Evolutionary conservation across 192 early-diverging fungal species (phyloP).

Genomic region (Coemansia sp.): DNA sequence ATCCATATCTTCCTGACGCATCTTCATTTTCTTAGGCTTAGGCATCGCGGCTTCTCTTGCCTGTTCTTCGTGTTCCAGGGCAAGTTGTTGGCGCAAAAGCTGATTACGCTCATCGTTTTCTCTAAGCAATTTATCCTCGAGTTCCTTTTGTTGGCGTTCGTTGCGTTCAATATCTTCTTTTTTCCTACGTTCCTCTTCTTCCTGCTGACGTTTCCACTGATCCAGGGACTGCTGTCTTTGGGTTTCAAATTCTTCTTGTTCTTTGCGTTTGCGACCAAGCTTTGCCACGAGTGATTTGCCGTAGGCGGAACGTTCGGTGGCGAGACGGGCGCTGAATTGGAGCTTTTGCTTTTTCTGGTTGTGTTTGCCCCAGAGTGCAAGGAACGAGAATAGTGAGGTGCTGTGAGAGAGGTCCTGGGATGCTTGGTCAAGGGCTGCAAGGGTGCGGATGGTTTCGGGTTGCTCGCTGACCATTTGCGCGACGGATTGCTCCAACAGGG

Average conservation of each 20-base stretch:
- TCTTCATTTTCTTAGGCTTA: background rate
- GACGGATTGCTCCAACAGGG: slow-evolving; percentile 81
- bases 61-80: slow-evolving; percentile 5
- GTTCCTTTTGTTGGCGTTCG: slow-evolving; percentile 10
- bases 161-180: slow-evolving; percentile 36
- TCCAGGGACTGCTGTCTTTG: slow-evolving; percentile 56
- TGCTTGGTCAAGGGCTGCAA: slow-evolving; percentile 61
- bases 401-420: slow-evolving; percentile 60
- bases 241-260: slow-evolving; percentile 64
- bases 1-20: background rate
- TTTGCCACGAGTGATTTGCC: slow-evolving; percentile 63
- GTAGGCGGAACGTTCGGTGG: slow-evolving; percentile 63
- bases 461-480: slow-evolving; percentile 79
- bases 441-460: slow-evolving; percentile 62
- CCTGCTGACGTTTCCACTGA: slow-evolving; percentile 59
- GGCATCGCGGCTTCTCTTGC: slow-evolving; percentile 1
- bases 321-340: slow-evolving; percentile 65
- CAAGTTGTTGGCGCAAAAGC: slow-evolving; percentile 54
- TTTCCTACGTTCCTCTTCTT: slow-evolving; percentile 49
- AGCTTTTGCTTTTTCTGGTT: slow-evolving; percentile 54
- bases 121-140: slow-evolving; percentile 26
- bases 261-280: slow-evolving; percentile 58
- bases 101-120: slow-evolving; percentile 55
- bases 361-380: slow-evolving; percentile 34
- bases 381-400: slow-evolving; percentile 25